phyloP scores from a whole-genome alignment of 1,284 basidiomycete genomes.

The Vanrija pseudolonga region DNA sequence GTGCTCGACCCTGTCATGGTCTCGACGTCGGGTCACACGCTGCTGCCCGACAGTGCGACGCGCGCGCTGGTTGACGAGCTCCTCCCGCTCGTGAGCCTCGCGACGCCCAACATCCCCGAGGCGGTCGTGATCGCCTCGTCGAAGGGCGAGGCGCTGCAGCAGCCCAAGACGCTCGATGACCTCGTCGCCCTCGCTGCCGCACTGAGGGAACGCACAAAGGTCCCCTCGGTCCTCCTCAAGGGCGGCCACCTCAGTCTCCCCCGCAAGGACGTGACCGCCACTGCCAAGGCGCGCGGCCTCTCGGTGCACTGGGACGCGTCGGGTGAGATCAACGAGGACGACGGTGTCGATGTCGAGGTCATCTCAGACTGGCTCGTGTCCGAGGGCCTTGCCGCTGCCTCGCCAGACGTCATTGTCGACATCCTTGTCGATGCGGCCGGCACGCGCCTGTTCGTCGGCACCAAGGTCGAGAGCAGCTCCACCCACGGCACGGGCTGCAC shows the following conservation, averaged over 20 bases:
- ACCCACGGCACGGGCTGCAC: conserved; percentile 97
- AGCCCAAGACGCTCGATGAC: conserved; percentile 57
- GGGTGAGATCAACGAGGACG: neutral
- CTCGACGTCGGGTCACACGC: conserved; percentile 80
- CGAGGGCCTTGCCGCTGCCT: neutral
- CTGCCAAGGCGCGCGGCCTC: conserved; percentile 4
- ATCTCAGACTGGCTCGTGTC: conserved; percentile 17
- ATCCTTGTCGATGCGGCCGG: conserved; percentile 56
- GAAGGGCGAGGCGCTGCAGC: neutral
- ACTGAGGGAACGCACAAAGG: conserved; percentile 56
- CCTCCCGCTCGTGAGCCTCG: conserved; percentile 66
- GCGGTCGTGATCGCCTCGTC: conserved; percentile 56
- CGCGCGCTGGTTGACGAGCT: conserved; percentile 55
- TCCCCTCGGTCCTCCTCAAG: conserved; percentile 69
- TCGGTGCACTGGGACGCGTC: conserved; percentile 1
- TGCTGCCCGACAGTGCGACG: conserved; percentile 61
- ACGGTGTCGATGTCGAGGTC: conserved; percentile 26
- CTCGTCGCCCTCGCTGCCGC: conserved; percentile 62
- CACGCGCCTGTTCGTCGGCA: conserved; percentile 61
- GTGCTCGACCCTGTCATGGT: conserved; percentile 90
- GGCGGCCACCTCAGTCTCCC: conserved; percentile 71
- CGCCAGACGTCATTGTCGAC: conserved; percentile 65
- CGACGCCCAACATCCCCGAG: conserved; percentile 87
- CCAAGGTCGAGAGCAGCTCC: conserved; percentile 63
- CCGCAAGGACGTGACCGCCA: conserved; percentile 52